Evolutionary conservation across 2,329 filamentous ascomycete species (phyloP).

Genomic region (Torrubiella hemipterigena): DNA sequence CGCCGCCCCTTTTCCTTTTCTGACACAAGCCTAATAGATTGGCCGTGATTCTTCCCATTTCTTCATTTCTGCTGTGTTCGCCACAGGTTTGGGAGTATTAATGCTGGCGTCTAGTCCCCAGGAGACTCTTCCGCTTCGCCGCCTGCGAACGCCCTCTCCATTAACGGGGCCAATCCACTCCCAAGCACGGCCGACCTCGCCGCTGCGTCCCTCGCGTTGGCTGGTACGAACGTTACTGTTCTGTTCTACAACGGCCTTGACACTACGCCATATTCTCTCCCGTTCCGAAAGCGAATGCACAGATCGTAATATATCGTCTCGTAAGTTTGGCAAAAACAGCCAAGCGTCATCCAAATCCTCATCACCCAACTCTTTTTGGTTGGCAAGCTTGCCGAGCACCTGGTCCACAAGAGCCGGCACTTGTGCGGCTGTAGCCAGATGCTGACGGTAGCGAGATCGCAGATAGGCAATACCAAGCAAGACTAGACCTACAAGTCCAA

Average conservation of each 20-base stretch:
- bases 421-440: conserved; percentile 53
- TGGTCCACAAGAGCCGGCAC: conserved; percentile 75
- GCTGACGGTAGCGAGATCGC: conserved; percentile 49
- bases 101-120: conserved; percentile 26
- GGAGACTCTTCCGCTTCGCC: conserved; percentile 41
- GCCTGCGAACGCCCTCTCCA: conserved; percentile 29
- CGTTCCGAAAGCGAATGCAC: conserved; percentile 67
- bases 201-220: conserved; percentile 55
- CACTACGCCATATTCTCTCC: conserved; percentile 73
- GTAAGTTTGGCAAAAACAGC: conserved; percentile 76
- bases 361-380: conserved; percentile 72
- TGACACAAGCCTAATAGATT: conserved; percentile 29
- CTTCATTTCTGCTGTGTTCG: conserved; percentile 15
- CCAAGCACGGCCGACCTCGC: conserved; percentile 55
- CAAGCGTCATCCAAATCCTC: conserved; percentile 59
- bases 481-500: conserved; percentile 52
- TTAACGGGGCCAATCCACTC: conserved; percentile 55
- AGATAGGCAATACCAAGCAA: conserved; percentile 46
- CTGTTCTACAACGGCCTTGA: conserved; percentile 75
- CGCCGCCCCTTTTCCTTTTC: too few relatives aligned
- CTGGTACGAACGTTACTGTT: conserved; percentile 81
- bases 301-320: conserved; percentile 79
- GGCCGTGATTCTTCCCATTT: conserved; percentile 31
- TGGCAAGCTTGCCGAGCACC: conserved; percentile 73
- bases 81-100: conserved; percentile 18